A percentile compares a stretch with the other conserved stretches of the same genome.
Conservation (phyloP, 2,329 filamentous ascomycete genomes). For the Xylariaceae sp. region DNA sequence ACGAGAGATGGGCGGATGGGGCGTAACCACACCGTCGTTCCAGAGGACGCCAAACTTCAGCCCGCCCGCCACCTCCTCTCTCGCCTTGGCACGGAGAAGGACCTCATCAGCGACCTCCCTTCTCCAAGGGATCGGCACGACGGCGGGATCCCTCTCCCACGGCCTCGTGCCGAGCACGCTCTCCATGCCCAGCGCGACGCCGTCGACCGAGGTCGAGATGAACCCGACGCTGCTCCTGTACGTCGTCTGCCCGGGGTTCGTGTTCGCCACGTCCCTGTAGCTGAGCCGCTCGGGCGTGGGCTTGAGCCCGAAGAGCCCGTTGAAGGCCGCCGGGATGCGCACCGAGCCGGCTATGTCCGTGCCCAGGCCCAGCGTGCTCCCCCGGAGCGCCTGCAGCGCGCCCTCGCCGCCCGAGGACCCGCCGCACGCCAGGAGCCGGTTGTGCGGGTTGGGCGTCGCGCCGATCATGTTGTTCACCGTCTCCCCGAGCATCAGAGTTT, state of each 20-base stretch:
- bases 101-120: slow-evolving; percentile 35
- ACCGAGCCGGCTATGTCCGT: slow-evolving; percentile 44
- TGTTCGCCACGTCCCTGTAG: slow-evolving; percentile 19
- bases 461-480: slow-evolving; percentile 58
- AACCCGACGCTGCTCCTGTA: slow-evolving; percentile 58
- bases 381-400: slow-evolving; percentile 36
- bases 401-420: slow-evolving; percentile 57
- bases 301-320: slow-evolving; percentile 38
- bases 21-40: slow-evolving; percentile 41
- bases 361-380: slow-evolving; percentile 38
- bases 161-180: slow-evolving; percentile 41
- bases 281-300: slow-evolving; percentile 30
- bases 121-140: slow-evolving; percentile 61
- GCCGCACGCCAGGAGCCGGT: slow-evolving; percentile 53
- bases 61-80: slow-evolving; percentile 17
- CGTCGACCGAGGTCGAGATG: slow-evolving; percentile 49
- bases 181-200: slow-evolving; percentile 38
- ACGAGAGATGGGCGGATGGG: slow-evolving; percentile 53
- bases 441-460: slow-evolving; percentile 57
- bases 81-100: no score
- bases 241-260: slow-evolving; percentile 44
- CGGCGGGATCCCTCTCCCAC: slow-evolving; percentile 62
- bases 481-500: slow-evolving; percentile 50
- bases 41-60: slow-evolving; percentile 51
- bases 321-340: slow-evolving; percentile 39